Base-by-base conservation (phyloP, 306 rosid genomes). In the Vigna radiata region DNA sequence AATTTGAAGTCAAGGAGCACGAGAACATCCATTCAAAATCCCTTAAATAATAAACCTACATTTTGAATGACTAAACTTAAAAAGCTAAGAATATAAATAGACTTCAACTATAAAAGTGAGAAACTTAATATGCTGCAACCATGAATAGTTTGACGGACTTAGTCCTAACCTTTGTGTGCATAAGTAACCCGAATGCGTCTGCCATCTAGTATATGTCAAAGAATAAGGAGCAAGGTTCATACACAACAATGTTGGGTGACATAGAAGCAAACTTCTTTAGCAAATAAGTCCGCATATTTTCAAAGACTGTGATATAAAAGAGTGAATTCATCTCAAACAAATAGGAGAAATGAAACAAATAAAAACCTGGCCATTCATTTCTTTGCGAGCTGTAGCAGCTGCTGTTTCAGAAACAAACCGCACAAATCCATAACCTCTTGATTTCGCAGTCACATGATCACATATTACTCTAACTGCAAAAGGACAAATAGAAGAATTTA, bases 371-470 rank as follows among this genome's bases (percentile, higher is more conserved):
- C 83, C 82, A 68, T 90, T 72, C 88, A 88, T 81, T 80, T 83
- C 86, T 47, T 88, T 79, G 16, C 84, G 76, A 78, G 92, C 88
- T 23, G 61, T 64, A 68, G 62, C 58, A 5, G 97, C 95, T 65
- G 81, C 76, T 44, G 77, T 66, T 83, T 85, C 90, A 68, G 91
- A 85, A 77, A 82, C 63, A 61, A 82, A 90, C 48, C 84, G 82
- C 49, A 90, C 88, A 36, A 92, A 90, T 10, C 91, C 91, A 48
- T 88, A 88, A 2, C 91, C 93, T 62, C 85, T 90, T 53, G 96
- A 92, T 73, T 77, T 85, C 50, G 93, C 90, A 84, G 82, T 87
- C 25, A 80, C 84, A 1, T 49, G 93, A 76, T 91, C 86, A 66
- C 97, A 89, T 70, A 87, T 86, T 23, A 91, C 93, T 84, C 71